Evolutionary conservation across 2,329 filamentous ascomycete genomes (phyloP).

Genomic region (Pseudocercospora eumusae): DNA sequence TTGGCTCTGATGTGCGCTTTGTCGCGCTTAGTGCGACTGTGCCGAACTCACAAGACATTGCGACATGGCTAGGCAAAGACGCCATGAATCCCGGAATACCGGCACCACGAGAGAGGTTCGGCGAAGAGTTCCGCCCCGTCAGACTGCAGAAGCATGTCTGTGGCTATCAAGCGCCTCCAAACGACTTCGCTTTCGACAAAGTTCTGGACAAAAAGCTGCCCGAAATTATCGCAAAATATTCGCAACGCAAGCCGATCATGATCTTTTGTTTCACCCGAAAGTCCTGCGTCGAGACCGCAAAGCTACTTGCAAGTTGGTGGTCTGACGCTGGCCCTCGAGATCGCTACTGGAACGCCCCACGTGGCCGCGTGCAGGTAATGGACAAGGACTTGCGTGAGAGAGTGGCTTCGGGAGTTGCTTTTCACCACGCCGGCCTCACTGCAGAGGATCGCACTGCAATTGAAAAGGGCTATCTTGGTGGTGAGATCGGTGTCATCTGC

Average conservation of each 20-base stretch:
- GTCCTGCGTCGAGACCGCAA: conserved; percentile 68
- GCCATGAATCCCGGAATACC: conserved; percentile 61
- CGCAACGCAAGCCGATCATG: conserved; percentile 73
- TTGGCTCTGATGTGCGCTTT: conserved; percentile 73
- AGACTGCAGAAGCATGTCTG: conserved; percentile 74
- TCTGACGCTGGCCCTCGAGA: conserved; percentile 51
- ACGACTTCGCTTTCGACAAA: conserved; percentile 78
- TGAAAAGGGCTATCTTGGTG: conserved; percentile 67
- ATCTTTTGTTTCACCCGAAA: conserved; percentile 79
- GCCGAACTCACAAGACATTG: conserved; percentile 78
- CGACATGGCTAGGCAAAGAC: conserved; percentile 73
- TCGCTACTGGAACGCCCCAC: conserved; percentile 65
- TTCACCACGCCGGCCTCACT: conserved; percentile 78
- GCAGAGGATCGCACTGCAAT: conserved; percentile 63
- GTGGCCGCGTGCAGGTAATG: conserved; percentile 52
- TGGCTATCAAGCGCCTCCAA: conserved; percentile 61
- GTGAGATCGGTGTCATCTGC: conserved; percentile 77
- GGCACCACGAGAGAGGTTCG: conserved; percentile 69
- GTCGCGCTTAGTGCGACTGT: conserved; percentile 81
- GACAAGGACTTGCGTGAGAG: conserved; percentile 56
- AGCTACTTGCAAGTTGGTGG: conserved; percentile 68
- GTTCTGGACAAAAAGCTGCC: conserved; percentile 66
- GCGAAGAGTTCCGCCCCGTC: conserved; percentile 78
- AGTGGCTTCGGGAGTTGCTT: conserved; percentile 65
- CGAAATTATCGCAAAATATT: conserved; percentile 66